Conservation (phyloP, 225 moss, liverwort and hornwort genomes). For the Polytrichum formosum region DNA sequence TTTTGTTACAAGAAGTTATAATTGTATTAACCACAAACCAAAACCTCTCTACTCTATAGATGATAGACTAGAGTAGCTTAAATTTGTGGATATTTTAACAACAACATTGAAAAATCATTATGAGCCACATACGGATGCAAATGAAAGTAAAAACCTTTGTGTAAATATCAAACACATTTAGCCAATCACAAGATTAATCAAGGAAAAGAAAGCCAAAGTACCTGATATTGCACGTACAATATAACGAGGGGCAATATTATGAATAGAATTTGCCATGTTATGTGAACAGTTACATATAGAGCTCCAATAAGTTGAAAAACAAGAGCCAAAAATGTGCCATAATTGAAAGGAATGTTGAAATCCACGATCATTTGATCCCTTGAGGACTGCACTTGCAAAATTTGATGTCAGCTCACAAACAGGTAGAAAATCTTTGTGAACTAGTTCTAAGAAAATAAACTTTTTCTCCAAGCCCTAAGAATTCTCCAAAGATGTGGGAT, state of each 20-base stretch:
- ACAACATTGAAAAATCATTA: too few species aligned
- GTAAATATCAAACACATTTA: too few species aligned
- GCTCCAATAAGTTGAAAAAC: slow-evolving; percentile 9
- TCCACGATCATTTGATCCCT: slow-evolving; percentile 17
- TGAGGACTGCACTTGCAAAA: slow-evolving; percentile 13
- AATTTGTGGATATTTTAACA: too few species aligned
- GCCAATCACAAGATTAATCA: too few species aligned
- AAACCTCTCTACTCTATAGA: too few species aligned
- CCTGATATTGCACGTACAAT: slow-evolving; percentile 15
- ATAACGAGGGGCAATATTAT: slow-evolving; percentile 7
- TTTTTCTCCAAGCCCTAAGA: not conserved
- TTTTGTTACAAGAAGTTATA: too few species aligned
- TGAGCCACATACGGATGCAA: too few species aligned
- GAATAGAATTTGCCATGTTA: slow-evolving; percentile 18
- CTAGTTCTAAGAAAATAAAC: not conserved
- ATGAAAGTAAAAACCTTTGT: too few species aligned
- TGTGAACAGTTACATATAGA: slow-evolving; percentile 6
- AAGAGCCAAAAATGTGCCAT: slow-evolving; percentile 11
- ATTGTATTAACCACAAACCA: too few species aligned
- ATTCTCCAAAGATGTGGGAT: not conserved
- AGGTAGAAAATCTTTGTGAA: too few species aligned
- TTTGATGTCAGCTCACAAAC: not conserved
- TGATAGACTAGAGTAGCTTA: too few species aligned
- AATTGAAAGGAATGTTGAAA: slow-evolving; percentile 8
- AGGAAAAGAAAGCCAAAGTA: not conserved